phyloP scores from a whole-genome alignment of 2,329 filamentous ascomycete genomes.

The Diplodia scrobiculata region DNA sequence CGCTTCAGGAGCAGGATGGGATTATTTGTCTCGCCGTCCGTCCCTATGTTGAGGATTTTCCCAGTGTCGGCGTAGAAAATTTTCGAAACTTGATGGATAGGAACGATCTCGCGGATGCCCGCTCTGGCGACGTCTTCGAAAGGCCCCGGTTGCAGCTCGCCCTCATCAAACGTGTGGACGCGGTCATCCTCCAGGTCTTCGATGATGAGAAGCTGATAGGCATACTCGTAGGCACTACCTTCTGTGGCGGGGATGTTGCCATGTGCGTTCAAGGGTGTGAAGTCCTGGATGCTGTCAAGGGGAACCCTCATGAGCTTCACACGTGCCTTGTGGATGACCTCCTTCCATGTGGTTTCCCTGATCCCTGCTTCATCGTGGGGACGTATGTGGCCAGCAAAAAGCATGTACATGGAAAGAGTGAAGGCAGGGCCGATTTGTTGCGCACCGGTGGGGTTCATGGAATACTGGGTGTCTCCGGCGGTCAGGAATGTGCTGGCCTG shows the following conservation, averaged over 20 bases:
- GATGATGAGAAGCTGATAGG: slow-evolving; percentile 78
- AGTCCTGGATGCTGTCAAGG: slow-evolving; percentile 57
- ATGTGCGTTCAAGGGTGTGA: slow-evolving; percentile 28
- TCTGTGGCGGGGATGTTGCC: slow-evolving; percentile 43
- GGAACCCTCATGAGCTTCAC: slow-evolving; percentile 77
- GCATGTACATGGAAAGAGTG: slow-evolving; percentile 87
- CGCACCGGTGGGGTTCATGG: slow-evolving; percentile 61
- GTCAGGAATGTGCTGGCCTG: slow-evolving; percentile 92
- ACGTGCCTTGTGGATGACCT: slow-evolving; percentile 89
- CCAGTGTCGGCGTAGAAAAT: slow-evolving; percentile 93
- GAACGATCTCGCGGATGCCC: slow-evolving; percentile 67
- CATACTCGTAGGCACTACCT: slow-evolving; percentile 63
- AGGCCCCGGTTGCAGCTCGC: slow-evolving; percentile 56
- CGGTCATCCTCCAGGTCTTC: slow-evolving; percentile 78
- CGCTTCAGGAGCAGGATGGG: slow-evolving; percentile 75
- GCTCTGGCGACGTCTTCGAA: slow-evolving; percentile 65
- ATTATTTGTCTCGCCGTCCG: slow-evolving; percentile 67
- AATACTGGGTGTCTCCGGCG: slow-evolving; percentile 81
- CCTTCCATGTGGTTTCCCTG: slow-evolving; percentile 82
- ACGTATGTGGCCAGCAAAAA: slow-evolving; percentile 76
- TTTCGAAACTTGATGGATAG: slow-evolving; percentile 77
- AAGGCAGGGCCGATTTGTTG: slow-evolving; percentile 88
- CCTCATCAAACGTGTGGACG: slow-evolving; percentile 67
- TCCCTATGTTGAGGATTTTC: slow-evolving; percentile 81
- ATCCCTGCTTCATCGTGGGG: slow-evolving; percentile 59